Evolutionary conservation across 1,284 basidiomycete genomes (phyloP).

Genomic region (Chalciporus sp.): DNA sequence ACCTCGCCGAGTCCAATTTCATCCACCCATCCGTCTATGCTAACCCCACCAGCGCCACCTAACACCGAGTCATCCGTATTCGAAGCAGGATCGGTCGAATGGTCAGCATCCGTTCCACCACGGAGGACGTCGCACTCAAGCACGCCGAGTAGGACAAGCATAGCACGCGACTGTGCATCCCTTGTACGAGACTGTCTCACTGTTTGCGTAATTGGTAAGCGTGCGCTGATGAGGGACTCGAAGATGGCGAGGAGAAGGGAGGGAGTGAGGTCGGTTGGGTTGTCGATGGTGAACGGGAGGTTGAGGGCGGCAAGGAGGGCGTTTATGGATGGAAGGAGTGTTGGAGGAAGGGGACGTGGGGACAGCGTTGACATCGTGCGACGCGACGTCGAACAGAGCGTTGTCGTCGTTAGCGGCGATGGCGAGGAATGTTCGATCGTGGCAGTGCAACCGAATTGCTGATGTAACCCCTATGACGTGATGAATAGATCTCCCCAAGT

Average conservation of each 20-base stretch:
- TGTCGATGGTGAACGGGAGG: slow-evolving; percentile 55
- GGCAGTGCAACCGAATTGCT: neutral
- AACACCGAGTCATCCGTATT: slow-evolving; percentile 22
- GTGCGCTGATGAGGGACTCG: slow-evolving; percentile 54
- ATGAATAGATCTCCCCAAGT: neutral
- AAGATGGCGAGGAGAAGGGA: slow-evolving; percentile 67
- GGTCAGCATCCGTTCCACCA: slow-evolving; percentile 19
- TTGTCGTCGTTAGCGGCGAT: neutral
- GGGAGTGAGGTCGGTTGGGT: slow-evolving; percentile 71
- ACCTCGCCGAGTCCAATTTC: slow-evolving; percentile 64
- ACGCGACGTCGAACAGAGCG: neutral
- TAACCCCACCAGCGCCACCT: slow-evolving; percentile 24
- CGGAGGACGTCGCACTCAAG: slow-evolving; percentile 69
- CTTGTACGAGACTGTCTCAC: slow-evolving; percentile 44
- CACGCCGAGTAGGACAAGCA: slow-evolving; percentile 79
- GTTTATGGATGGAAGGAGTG: slow-evolving; percentile 38
- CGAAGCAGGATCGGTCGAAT: slow-evolving; percentile 7
- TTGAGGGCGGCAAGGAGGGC: slow-evolving; percentile 50
- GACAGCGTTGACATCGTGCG: slow-evolving; percentile 14
- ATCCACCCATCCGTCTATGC: slow-evolving; percentile 34
- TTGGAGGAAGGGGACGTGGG: slow-evolving; percentile 15
- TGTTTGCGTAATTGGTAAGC: slow-evolving; percentile 46
- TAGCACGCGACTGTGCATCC: slow-evolving; percentile 51
- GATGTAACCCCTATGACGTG: neutral
- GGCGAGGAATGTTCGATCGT: neutral